Evolutionary conservation across 768 basidiomycete species (phyloP), one percentile per base, ranked within the genome.

Genomic region (Pisolithus tinctorius): DNA sequence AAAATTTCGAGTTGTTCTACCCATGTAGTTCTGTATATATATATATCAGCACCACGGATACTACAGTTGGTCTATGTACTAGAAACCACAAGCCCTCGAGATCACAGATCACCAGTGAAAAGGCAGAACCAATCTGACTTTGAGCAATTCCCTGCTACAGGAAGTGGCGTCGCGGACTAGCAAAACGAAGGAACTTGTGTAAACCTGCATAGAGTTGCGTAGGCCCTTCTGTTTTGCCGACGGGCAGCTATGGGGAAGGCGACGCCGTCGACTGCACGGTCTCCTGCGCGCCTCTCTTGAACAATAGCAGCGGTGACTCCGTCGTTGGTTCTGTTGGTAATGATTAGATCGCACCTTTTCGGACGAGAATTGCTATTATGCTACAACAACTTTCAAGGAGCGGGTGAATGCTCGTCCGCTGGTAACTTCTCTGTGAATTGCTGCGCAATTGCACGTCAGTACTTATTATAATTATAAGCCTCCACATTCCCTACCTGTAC

Each of bases 241-340:
- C 20, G 20, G 20, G 20, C 13, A 71, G 86, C 34, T 72, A 79
- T 10, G 64, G 63, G 11, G 66, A 77, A 52, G 76, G 75, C 11
- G 69, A 68, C 0, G 73, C 76, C 17, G 58, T 86, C 14, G 77
- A 82, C 25, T 88, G 84, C 82, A 89, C 84, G 6, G 77, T 88
- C 42, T 80, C 74, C 27, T 72, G 87, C 31, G 84, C 88, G 2
- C 86, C 86, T 0, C 47, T 86, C 27, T 61, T 89, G 58, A 81
- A 74, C 39, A 73, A 79, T 54, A 68, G 72, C 4, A 60, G 72
- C 25, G 69, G 68, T 13, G 77, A 68, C 55, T 71, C 71, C 30
- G 63, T 78, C 4, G 81, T 76, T 26, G 87, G 86, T 3, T 85
- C 87, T 58, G 67, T 84, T 4, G 86, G 87, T 4, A 86, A 88